A percentile compares a stretch with the other conserved stretches of the same genome.
These are phyloP conservation scores for Vigna mungo DNA, from an alignment of 306 rosid species.

Conservation along the genomic window DNA sequence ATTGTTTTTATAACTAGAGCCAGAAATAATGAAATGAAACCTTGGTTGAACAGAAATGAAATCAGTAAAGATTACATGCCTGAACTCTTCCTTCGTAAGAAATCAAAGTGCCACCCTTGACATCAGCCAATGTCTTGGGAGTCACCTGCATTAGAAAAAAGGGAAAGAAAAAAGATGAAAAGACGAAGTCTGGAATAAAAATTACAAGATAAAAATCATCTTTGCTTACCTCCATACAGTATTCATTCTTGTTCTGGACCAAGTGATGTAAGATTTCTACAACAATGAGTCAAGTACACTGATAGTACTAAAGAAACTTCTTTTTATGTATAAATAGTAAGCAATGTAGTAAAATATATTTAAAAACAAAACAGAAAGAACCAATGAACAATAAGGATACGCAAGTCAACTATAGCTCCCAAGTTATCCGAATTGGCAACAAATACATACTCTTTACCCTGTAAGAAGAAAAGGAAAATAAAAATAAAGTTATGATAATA, in stretches of 20 bases:
- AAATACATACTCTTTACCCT: conserved; percentile 97
- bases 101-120: conserved; percentile 97
- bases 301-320: conserved; percentile 37
- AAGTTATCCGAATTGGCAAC: conserved; percentile 93
- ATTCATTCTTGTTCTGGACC: conserved; percentile 87
- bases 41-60: conserved; percentile 17
- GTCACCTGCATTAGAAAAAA: conserved; percentile 40
- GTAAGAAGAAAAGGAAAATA: conserved; percentile 44
- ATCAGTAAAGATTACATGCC: conserved; percentile 40
- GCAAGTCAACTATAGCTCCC: conserved; percentile 95
- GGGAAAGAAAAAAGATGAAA: conserved; percentile 6
- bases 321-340: conserved; percentile 34
- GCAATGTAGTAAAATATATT: conserved; percentile 8
- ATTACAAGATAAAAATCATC: conserved; percentile 10
- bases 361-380: conserved; percentile 15
- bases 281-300: conserved; percentile 68
- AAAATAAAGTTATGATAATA: conserved; percentile 15
- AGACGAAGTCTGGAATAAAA: conserved; percentile 31
- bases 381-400: conserved; percentile 71
- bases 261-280: conserved; percentile 56
- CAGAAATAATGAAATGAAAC: conserved; percentile 33
- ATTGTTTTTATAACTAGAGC: conserved; percentile 12
- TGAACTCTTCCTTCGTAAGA: conserved; percentile 83
- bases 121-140: conserved; percentile 94
- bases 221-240: conserved; percentile 86